A percentile compares a stretch with the other conserved stretches of the same genome.
Conservation (phyloP, 2,329 filamentous ascomycete species). For the Neofusicoccum kwambonambiense region DNA sequence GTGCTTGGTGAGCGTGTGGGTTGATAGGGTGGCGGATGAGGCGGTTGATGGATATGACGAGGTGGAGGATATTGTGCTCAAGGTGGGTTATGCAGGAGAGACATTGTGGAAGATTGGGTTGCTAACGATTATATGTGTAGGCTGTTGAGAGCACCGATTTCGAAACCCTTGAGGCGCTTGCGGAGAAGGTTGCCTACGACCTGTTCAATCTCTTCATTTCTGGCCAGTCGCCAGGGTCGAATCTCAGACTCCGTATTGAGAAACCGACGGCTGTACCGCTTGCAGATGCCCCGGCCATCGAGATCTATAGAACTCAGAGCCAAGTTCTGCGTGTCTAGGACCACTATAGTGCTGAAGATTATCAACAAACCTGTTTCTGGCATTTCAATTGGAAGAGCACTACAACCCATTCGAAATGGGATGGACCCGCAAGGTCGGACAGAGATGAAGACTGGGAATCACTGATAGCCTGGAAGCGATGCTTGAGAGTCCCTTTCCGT, state of each 20-base stretch:
- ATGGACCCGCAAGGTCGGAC: too few relatives aligned
- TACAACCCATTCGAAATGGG: too few relatives aligned
- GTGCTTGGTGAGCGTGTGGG: constrained; percentile 61
- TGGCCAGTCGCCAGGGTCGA: constrained; percentile 41
- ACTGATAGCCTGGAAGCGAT: too few relatives aligned
- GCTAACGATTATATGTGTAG: constrained; percentile 25
- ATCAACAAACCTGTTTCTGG: too few relatives aligned
- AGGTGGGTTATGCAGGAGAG: constrained; percentile 48
- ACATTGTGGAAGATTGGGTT: too few relatives aligned
- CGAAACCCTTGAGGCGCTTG: constrained; percentile 49
- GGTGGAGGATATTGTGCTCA: constrained; percentile 60
- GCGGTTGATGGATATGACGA: constrained; percentile 52
- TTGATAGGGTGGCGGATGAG: constrained; percentile 52
- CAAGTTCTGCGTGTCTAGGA: background rate
- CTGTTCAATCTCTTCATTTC: constrained; percentile 41
- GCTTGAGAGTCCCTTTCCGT: too few relatives aligned
- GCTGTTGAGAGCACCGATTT: constrained; percentile 44
- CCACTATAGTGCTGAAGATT: too few relatives aligned
- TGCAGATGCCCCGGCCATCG: constrained; percentile 69
- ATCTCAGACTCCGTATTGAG: constrained; percentile 62
- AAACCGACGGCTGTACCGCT: constrained; percentile 73
- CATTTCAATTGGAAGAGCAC: too few relatives aligned
- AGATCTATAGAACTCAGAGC: constrained; percentile 45
- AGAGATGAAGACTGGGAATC: too few relatives aligned
- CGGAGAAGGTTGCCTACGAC: constrained; percentile 40